Conservation (phyloP, 352 stramenopile genomes). For the Pythium diclinum region DNA sequence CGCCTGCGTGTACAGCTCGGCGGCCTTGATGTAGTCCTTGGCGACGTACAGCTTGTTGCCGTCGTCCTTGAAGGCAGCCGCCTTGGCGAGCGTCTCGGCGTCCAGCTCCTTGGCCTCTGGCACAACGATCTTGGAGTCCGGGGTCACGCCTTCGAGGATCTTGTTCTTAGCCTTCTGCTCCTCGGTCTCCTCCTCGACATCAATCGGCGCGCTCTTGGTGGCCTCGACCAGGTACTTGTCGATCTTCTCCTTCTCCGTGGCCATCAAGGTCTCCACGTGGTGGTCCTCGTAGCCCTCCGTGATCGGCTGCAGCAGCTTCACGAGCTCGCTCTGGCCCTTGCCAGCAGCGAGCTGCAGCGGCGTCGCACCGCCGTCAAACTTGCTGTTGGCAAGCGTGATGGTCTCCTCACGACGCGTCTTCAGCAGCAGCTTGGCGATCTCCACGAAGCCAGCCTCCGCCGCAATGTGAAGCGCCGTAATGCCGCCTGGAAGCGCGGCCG, state of each 20-base stretch:
- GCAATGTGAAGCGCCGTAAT: constrained; percentile 78
- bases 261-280: constrained; percentile 59
- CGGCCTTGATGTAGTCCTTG: constrained; percentile 52
- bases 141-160: constrained; percentile 34
- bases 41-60: constrained; percentile 69
- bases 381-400: constrained; percentile 45
- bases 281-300: constrained; percentile 54
- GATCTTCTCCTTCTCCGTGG: constrained; percentile 56
- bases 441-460: constrained; percentile 62
- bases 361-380: constrained; percentile 58
- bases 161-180: constrained; percentile 38
- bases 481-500: constrained; percentile 49
- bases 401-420: constrained; percentile 44
- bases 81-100: constrained; percentile 36
- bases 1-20: constrained; percentile 62
- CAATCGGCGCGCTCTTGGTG: constrained; percentile 38
- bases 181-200: constrained; percentile 36
- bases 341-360: constrained; percentile 72
- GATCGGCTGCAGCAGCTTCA: constrained; percentile 57
- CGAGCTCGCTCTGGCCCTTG: constrained; percentile 65
- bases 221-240: constrained; percentile 54
- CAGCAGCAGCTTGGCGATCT: constrained; percentile 61
- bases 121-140: constrained; percentile 48
- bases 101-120: constrained; percentile 42
- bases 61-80: constrained; percentile 54